Evolutionary conservation across 2,329 filamentous ascomycete genomes (phyloP).

Genomic region (Pestalotiopsis fici): DNA sequence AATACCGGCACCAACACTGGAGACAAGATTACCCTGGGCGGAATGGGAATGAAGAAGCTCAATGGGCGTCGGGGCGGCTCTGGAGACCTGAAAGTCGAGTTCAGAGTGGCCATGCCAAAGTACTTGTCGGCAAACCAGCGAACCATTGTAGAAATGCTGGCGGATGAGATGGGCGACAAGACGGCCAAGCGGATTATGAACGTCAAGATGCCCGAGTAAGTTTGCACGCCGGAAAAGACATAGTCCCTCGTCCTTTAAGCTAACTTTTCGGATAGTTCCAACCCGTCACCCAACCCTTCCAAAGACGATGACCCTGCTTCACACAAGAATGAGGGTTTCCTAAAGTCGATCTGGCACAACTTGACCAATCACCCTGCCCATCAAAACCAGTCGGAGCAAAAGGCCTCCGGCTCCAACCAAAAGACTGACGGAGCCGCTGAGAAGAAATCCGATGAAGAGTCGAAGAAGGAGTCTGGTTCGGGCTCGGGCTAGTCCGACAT

Average conservation of each 20-base stretch:
- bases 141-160: constrained; percentile 91
- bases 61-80: constrained; percentile 64
- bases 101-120: constrained; percentile 93
- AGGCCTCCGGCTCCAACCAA: constrained; percentile 20
- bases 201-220: constrained; percentile 58
- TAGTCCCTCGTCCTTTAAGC: not conserved
- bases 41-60: constrained; percentile 93
- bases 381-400: constrained; percentile 35
- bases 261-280: constrained; percentile 13
- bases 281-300: constrained; percentile 15
- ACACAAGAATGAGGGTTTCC: constrained; percentile 83
- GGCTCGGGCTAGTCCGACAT: constrained; percentile 21
- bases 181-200: constrained; percentile 93
- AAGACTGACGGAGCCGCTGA: constrained; percentile 19
- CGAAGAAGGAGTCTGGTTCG: constrained; percentile 26
- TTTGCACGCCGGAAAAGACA: constrained; percentile 9
- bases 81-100: constrained; percentile 91
- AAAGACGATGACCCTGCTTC: constrained; percentile 38
- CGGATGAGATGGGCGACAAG: constrained; percentile 93
- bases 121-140: constrained; percentile 89
- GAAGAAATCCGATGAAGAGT: constrained; percentile 21
- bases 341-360: constrained; percentile 92
- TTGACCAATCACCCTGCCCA: constrained; percentile 75
- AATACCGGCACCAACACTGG: constrained; percentile 89
- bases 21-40: constrained; percentile 83